Evolutionary conservation across 805 yeast species (phyloP).

Genomic region (Candida insectorum): DNA sequence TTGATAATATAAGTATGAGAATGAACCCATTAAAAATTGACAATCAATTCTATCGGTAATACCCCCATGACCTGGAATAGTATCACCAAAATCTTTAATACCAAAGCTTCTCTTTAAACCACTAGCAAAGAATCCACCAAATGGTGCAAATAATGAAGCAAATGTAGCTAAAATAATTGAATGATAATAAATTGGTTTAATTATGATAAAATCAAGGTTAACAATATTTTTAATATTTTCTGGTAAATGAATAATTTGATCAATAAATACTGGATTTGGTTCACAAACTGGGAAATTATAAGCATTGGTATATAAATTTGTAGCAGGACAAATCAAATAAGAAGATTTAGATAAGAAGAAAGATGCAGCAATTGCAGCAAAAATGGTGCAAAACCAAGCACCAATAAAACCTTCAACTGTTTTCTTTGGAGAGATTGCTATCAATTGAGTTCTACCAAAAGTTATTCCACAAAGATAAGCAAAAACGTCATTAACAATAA

Average conservation of each 20-base stretch:
- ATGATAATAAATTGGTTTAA: conserved; percentile 90
- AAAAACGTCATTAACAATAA: conserved; percentile 90
- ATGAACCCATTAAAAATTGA: conserved; percentile 96
- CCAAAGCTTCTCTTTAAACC: conserved; percentile 97
- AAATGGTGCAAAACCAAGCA: conserved; percentile 91
- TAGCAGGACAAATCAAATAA: conserved; percentile 87
- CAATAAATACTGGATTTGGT: conserved; percentile 84
- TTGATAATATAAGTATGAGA: conserved; percentile 87
- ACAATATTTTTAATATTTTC: conserved; percentile 51
- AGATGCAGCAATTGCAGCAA: conserved; percentile 67
- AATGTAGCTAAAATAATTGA: conserved; percentile 83
- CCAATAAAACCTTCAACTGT: conserved; percentile 97
- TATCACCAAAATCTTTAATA: conserved; percentile 95
- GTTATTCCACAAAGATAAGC: conserved; percentile 97
- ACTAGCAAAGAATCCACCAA: conserved; percentile 97
- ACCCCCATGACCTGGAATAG: conserved; percentile 99
- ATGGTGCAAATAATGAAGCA: conserved; percentile 96
- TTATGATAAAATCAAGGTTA: conserved; percentile 42
- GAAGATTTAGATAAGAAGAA: conserved; percentile 59
- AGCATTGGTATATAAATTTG: conserved; percentile 57
- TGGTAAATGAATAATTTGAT: conserved; percentile 77
- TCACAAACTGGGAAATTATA: conserved; percentile 69
- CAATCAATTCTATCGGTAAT: conserved; percentile 97
- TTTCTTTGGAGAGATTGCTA: conserved; percentile 93
- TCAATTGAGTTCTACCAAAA: conserved; percentile 88